A percentile compares a stretch with the other conserved stretches of the same genome.
Evolutionary conservation across 2,329 filamentous ascomycete species (phyloP).

Genomic region (Lachnellula suecica): DNA sequence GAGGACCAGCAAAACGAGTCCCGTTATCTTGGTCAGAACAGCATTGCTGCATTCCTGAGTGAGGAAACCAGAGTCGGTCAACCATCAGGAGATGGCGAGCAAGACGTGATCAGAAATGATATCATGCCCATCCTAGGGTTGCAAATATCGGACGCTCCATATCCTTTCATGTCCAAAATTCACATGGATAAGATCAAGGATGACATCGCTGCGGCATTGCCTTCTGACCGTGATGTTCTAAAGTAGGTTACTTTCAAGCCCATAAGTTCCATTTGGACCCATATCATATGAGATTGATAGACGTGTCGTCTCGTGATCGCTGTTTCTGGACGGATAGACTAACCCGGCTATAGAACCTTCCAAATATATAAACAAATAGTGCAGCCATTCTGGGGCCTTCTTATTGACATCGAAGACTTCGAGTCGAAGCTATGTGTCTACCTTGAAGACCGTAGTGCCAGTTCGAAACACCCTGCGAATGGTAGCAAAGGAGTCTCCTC

Average conservation of each 20-base stretch:
- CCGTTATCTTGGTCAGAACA: conserved; percentile 66
- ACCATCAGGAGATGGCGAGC: conserved; percentile 48
- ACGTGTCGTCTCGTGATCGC: no score
- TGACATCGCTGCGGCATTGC: conserved; percentile 61
- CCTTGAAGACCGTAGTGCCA: conserved; percentile 56
- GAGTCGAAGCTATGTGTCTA: conserved; percentile 65
- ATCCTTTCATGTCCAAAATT: conserved; percentile 64
- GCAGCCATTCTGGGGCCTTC: conserved; percentile 67
- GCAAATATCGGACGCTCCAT: conserved; percentile 61
- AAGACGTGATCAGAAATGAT: conserved; percentile 54
- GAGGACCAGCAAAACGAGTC: conserved; percentile 56
- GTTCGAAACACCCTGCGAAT: conserved; percentile 35
- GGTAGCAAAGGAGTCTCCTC: conserved; percentile 47
- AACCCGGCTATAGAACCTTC: conserved; percentile 48
- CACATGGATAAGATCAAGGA: conserved; percentile 59
- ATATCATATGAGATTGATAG: no score
- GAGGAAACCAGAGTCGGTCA: conserved; percentile 53
- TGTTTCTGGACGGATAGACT: background rate
- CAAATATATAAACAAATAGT: conserved; percentile 66
- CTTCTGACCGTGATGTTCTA: conserved; percentile 65
- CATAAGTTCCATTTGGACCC: background rate
- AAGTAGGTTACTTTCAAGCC: conserved; percentile 47
- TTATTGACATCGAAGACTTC: conserved; percentile 65
- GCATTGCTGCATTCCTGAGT: conserved; percentile 63
- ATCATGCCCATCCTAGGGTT: conserved; percentile 66